phyloP scores from a whole-genome alignment of 352 stramenopile species.

The Pythium vanterpoolii region DNA sequence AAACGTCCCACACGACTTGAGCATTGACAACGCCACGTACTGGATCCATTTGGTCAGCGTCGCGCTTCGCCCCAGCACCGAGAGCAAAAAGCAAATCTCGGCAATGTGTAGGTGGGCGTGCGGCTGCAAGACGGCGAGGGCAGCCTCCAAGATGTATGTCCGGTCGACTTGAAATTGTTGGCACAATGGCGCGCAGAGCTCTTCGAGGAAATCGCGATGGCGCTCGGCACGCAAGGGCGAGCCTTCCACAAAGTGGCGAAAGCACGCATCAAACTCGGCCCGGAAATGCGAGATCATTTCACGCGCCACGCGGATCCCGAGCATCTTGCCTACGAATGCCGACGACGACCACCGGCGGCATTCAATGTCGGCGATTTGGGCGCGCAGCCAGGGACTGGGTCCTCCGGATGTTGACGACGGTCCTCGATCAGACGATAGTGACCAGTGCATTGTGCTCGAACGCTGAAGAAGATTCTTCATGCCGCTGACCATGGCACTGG shows the following conservation, averaged over 20 bases:
- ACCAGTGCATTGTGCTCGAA: constrained; percentile 48
- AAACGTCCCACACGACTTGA: constrained; percentile 77
- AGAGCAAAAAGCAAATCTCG: constrained; percentile 77
- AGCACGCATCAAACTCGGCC: constrained; percentile 50
- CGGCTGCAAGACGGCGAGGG: constrained; percentile 73
- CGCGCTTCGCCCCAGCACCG: constrained; percentile 44
- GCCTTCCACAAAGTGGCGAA: constrained; percentile 26
- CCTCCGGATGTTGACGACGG: constrained; percentile 15
- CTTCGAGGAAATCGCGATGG: constrained; percentile 65
- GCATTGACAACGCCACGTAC: constrained; percentile 75
- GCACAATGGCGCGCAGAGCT: constrained; percentile 70
- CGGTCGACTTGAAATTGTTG: constrained; percentile 78
- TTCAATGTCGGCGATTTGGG: constrained; percentile 84
- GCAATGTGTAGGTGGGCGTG: constrained; percentile 82
- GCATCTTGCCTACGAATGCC: constrained; percentile 85
- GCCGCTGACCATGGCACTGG: constrained; percentile 21
- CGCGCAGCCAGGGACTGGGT: constrained; percentile 58
- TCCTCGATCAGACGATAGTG: constrained; percentile 36
- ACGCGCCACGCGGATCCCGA: constrained; percentile 75
- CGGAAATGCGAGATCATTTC: constrained; percentile 87
- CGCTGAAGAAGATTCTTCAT: constrained; percentile 29
- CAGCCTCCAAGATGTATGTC: constrained; percentile 75
- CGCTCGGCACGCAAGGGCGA: constrained; percentile 28
- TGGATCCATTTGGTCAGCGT: constrained; percentile 80
- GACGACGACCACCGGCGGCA: constrained; percentile 82